These are phyloP conservation scores for Hymenoscyphus fraxineus DNA, from an alignment of 2,329 filamentous ascomycete species.

Conservation along the genomic window DNA sequence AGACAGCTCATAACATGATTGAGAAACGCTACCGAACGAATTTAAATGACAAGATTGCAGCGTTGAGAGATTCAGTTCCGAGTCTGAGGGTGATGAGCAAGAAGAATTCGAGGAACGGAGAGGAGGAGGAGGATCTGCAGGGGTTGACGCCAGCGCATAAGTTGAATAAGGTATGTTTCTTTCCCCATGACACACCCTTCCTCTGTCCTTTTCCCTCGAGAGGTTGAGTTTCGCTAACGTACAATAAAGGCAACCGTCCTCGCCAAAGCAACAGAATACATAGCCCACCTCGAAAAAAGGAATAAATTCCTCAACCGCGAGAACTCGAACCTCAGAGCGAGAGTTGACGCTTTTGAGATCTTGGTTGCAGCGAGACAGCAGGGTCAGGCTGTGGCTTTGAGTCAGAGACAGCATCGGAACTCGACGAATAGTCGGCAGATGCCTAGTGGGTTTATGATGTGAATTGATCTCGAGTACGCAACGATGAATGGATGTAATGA, in stretches of 20 bases:
- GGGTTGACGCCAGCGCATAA: slow-evolving; percentile 63
- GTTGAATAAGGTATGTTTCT: slow-evolving; percentile 55
- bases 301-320: slow-evolving; percentile 80
- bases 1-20: slow-evolving; percentile 81
- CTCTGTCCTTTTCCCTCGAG: background rate
- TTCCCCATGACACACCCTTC: too few relatives aligned
- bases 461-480: background rate
- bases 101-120: slow-evolving; percentile 50
- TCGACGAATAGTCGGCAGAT: background rate
- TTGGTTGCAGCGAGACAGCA: slow-evolving; percentile 61
- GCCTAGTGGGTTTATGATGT: slow-evolving; percentile 7
- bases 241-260: slow-evolving; percentile 49
- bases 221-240: background rate
- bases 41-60: slow-evolving; percentile 77
- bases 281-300: slow-evolving; percentile 85
- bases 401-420: slow-evolving; percentile 2
- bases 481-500: too few relatives aligned
- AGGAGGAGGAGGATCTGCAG: slow-evolving; percentile 54
- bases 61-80: slow-evolving; percentile 69
- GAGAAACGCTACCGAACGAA: slow-evolving; percentile 83
- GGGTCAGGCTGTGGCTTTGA: slow-evolving; percentile 1
- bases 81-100: slow-evolving; percentile 55
- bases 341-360: slow-evolving; percentile 74
- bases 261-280: slow-evolving; percentile 94
- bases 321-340: slow-evolving; percentile 70